Evolutionary conservation across 2,329 filamentous ascomycete genomes (phyloP).

Genomic region (Volutella citrinella): DNA sequence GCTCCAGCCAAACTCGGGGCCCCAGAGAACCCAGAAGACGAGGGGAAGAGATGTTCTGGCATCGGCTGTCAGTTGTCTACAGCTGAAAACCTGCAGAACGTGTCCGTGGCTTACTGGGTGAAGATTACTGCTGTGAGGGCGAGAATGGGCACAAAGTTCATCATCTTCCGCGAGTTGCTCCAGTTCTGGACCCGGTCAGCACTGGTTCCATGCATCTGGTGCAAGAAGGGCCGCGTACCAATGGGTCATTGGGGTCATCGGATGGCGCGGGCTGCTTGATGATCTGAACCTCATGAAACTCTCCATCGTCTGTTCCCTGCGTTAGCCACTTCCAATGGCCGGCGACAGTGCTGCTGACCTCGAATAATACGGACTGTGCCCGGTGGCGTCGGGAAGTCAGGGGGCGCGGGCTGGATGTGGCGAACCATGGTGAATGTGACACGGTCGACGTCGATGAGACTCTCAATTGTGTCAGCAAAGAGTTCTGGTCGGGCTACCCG

Average conservation of each 20-base stretch:
- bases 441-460: too few species aligned
- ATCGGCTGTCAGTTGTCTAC: background rate
- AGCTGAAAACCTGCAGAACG: too few species aligned
- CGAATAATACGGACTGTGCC: slow-evolving; percentile 1
- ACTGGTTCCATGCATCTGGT: too few species aligned
- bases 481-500: too few species aligned
- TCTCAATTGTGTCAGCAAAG: too few species aligned
- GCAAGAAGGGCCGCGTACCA: too few species aligned
- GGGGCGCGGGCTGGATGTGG: background rate
- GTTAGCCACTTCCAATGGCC: too few species aligned
- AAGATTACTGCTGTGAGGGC: slow-evolving; percentile 21
- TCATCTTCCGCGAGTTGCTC: slow-evolving; percentile 18
- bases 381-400: slow-evolving; percentile 1
- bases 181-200: too few species aligned
- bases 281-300: background rate
- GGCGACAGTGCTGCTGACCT: too few species aligned
- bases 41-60: slow-evolving; percentile 18
- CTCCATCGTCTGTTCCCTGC: background rate
- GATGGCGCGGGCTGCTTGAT: slow-evolving; percentile 3
- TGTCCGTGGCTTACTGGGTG: slow-evolving; percentile 19
- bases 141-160: slow-evolving; percentile 20
- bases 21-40: slow-evolving; percentile 27
- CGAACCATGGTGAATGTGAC: slow-evolving; percentile 3
- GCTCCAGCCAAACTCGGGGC: slow-evolving; percentile 21
- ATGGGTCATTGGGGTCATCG: slow-evolving; percentile 22